Evolutionary conservation across 2,329 filamentous ascomycete genomes (phyloP).

Genomic region (Kalaharituber pfeilii): DNA sequence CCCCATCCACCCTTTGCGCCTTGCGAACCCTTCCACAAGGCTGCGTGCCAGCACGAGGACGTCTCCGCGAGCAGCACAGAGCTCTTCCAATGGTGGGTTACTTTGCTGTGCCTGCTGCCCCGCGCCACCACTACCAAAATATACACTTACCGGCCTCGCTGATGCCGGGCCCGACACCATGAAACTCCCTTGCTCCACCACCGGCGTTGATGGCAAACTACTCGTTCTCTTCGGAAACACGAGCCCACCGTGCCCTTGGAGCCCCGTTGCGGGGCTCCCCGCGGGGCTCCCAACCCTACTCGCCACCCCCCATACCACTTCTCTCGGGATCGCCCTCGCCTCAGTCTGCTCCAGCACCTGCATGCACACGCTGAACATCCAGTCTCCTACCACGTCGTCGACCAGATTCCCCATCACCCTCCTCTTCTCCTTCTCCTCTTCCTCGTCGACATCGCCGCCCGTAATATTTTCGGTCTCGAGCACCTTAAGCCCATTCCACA

Average conservation of each 20-base stretch:
- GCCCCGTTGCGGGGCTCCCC: constrained; percentile 4
- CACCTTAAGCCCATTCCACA: constrained; percentile 38
- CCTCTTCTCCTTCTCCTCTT: constrained; percentile 24
- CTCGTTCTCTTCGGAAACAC: constrained; percentile 14
- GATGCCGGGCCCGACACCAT: not conserved
- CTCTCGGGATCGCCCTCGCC: constrained; percentile 44
- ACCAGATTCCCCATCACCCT: constrained; percentile 34
- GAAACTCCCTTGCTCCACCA: constrained; percentile 10
- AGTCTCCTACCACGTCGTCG: constrained; percentile 60
- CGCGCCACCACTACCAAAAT: not conserved
- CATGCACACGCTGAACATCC: constrained; percentile 58
- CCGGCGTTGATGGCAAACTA: constrained; percentile 14
- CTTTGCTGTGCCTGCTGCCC: constrained; percentile 8
- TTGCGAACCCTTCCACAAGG: constrained; percentile 57
- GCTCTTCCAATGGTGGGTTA: constrained; percentile 49
- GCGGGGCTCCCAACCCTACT: not conserved
- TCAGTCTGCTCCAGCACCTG: constrained; percentile 61
- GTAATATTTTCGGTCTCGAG: constrained; percentile 8
- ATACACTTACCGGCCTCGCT: not conserved
- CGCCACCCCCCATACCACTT: not conserved
- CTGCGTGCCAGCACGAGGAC: constrained; percentile 64
- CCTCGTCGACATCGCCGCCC: constrained; percentile 23
- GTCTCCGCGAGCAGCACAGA: constrained; percentile 69
- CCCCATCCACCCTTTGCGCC: constrained; percentile 54
- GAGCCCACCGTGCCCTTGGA: not conserved